These are phyloP conservation scores for Citrus hindsii DNA, from an alignment of 345 rosid species.

Conservation along the genomic window DNA sequence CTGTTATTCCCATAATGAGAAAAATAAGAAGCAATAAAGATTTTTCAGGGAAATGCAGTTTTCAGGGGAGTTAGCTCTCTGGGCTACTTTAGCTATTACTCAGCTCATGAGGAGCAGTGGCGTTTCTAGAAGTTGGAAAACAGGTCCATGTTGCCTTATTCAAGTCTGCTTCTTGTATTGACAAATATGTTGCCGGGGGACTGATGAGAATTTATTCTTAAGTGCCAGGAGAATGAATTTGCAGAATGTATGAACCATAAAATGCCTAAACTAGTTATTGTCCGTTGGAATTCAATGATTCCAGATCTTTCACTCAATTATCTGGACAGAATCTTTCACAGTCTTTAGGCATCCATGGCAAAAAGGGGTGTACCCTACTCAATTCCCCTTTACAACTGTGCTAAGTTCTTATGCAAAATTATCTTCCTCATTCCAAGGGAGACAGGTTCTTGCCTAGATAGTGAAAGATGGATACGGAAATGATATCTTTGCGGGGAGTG, in stretches of 20 bases:
- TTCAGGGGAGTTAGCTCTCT: slow-evolving; percentile 41
- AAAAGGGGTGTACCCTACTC: slow-evolving; percentile 42
- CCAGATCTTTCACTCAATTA: slow-evolving; percentile 55
- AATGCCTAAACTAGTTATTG: slow-evolving; percentile 37
- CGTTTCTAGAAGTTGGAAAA: slow-evolving; percentile 55
- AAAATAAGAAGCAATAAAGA: slow-evolving; percentile 42
- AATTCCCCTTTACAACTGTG: slow-evolving; percentile 59
- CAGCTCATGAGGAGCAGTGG: slow-evolving; percentile 47
- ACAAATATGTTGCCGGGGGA: slow-evolving; percentile 62
- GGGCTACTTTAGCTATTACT: slow-evolving; percentile 56
- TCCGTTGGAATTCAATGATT: slow-evolving; percentile 77
- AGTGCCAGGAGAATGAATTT: slow-evolving; percentile 46
- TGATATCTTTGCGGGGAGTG: slow-evolving; percentile 59
- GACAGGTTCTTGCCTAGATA: slow-evolving; percentile 50
- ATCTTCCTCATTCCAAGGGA: slow-evolving; percentile 51
- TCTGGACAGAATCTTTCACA: slow-evolving; percentile 44
- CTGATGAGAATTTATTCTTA: slow-evolving; percentile 66
- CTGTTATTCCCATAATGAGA: slow-evolving; percentile 47
- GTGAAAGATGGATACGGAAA: slow-evolving; percentile 44
- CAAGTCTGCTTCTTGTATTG: slow-evolving; percentile 28
- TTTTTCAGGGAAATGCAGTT: slow-evolving; percentile 68
- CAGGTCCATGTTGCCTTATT: slow-evolving; percentile 55
- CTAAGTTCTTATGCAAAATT: slow-evolving; percentile 50
- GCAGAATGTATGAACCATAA: slow-evolving; percentile 42
- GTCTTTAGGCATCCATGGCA: slow-evolving; percentile 49